Evolutionary conservation across 1,284 basidiomycete species (phyloP).

Genomic region (Ganoderma meredithae): DNA sequence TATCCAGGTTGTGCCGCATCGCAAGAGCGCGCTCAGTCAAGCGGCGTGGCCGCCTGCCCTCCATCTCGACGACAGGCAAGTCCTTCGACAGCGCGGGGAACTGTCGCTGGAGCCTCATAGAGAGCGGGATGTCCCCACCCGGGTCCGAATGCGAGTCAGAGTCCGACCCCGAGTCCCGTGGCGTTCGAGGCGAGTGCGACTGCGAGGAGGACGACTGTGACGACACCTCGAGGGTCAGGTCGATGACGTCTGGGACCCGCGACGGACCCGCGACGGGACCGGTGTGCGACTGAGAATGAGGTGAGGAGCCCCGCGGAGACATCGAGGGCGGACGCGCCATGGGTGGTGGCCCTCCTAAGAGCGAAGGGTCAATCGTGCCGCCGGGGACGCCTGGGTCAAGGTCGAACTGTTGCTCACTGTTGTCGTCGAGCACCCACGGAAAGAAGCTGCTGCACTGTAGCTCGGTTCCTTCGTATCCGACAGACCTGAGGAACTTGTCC

Average conservation of each 20-base stretch:
- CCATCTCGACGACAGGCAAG: background rate
- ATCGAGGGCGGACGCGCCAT: background rate
- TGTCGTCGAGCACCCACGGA: slow-evolving; percentile 2
- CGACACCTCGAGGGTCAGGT: background rate
- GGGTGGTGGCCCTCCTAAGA: slow-evolving; percentile 27
- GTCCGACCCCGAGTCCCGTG: background rate
- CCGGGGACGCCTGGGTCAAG: background rate
- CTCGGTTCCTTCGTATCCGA: background rate
- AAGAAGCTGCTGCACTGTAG: background rate
- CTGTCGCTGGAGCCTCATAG: slow-evolving; percentile 8
- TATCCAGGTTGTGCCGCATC: background rate
- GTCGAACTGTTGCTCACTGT: slow-evolving; percentile 6
- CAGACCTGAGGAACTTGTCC: background rate
- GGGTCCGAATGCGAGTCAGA: background rate
- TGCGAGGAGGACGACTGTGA: background rate
- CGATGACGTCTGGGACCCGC: background rate
- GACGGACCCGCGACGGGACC: slow-evolving; percentile 7
- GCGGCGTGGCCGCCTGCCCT: slow-evolving; percentile 12
- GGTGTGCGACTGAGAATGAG: background rate
- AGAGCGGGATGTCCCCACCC: slow-evolving; percentile 13
- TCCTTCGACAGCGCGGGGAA: slow-evolving; percentile 11
- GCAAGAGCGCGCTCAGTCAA: slow-evolving; percentile 15
- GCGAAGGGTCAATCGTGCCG: slow-evolving; percentile 39
- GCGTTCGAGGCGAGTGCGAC: background rate
- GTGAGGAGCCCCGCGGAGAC: background rate